Base-by-base conservation (phyloP, 169 alveolate species). In the Pseudocohnilembus persalinus region DNA sequence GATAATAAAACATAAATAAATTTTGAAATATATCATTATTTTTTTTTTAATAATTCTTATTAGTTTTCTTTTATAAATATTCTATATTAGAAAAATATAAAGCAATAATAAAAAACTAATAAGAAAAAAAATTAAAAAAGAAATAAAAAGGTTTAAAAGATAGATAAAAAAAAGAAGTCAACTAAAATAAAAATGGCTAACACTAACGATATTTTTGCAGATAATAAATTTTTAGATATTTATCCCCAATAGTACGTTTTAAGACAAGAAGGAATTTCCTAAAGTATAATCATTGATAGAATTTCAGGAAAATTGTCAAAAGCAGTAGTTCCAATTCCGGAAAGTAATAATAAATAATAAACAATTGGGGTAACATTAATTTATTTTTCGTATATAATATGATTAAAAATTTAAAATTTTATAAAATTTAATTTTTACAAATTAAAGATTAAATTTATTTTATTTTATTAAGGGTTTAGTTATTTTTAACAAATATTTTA, bases 151-250 rank as follows among this genome's bases (percentile, higher is more conserved):
- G 20, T 11, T 49, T 11, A 11, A 49, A 49, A 49, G 20, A 49
- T 49, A 49, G 68, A 49, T 49, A 49, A 49, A 11, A 49, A n/a
- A n/a, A n/a, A n/a, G n/a, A n/a, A n/a, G n/a, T n/a, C n/a, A n/a
- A n/a, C n/a, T n/a, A n/a, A n/a, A n/a, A n/a, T n/a, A n/a, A n/a
- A 34, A 77, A 77, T 77, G 82, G 82, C 82, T 33, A 68, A 77
- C 72, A 77, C 82, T 33, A 33, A 68, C 24, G 30, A 63, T 0
- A 20, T 77, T 0, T 63, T 77, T 77, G 30, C 82, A 27, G 82
- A 77, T 26, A 77, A 16, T 33, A 77, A 33, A 77, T 77, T 77
- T 33, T 33, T 77, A 32, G 82, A 77, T 26, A 77, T 77, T 24
- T 77, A 77, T n/a, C 63, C 31, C 27, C 16, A 77, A 28, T 20